A percentile compares a stretch with the other conserved stretches of the same genome.
phyloP scores from a whole-genome alignment of 1,284 basidiomycete species.

The Lentinula novae-zelandiae region DNA sequence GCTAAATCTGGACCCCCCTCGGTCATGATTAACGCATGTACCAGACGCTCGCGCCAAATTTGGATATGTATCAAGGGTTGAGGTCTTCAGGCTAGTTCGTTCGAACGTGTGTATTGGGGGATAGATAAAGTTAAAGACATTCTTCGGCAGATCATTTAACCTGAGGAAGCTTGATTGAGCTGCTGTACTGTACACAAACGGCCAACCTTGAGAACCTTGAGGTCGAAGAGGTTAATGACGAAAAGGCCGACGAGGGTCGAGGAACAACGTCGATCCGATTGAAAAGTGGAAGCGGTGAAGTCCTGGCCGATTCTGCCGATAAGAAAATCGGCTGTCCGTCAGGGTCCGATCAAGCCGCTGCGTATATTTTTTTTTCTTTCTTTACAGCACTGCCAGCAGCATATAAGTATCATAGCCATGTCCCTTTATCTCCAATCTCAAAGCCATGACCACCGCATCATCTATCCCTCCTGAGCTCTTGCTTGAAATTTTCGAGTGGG shows the following conservation, averaged over 20 bases:
- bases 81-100: background rate
- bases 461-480: slow-evolving; percentile 48
- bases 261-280: background rate
- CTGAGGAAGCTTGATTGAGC: background rate
- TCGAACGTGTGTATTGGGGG: background rate
- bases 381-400: background rate
- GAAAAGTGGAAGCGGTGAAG: background rate
- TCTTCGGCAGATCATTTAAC: background rate
- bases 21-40: background rate
- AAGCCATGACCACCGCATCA: slow-evolving; percentile 18
- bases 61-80: background rate
- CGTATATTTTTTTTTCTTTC: background rate
- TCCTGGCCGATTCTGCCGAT: background rate
- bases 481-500: slow-evolving; percentile 46
- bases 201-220: background rate
- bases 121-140: background rate
- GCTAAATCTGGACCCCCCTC: background rate
- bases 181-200: background rate
- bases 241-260: background rate
- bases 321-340: background rate
- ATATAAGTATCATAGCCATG: background rate
- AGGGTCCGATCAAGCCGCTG: background rate
- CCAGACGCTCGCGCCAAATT: background rate
- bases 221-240: background rate
- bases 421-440: background rate